These are phyloP conservation scores for Friedmanniomyces simplex DNA, from an alignment of 495 filamentous ascomycete species.

Conservation along the genomic window DNA sequence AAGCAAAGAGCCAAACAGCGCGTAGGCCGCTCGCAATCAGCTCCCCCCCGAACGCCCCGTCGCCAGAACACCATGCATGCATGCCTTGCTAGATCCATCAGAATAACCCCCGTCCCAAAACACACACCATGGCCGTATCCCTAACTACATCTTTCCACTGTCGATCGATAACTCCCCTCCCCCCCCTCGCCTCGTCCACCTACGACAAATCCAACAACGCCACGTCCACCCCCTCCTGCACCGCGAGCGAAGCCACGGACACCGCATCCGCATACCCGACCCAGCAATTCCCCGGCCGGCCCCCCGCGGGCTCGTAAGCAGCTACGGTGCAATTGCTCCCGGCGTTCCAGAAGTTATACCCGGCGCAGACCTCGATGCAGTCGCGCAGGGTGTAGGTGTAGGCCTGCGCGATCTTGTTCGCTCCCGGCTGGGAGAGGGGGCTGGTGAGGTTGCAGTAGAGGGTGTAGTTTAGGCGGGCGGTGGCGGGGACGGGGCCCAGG, in stretches of 20 bases:
- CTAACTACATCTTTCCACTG: no score
- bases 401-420: constrained; percentile 4
- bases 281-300: constrained; percentile 13
- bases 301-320: constrained; percentile 3
- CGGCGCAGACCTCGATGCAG: constrained; percentile 18
- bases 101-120: not conserved
- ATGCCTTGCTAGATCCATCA: no score
- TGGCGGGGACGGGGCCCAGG: not conserved
- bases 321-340: constrained; percentile 9
- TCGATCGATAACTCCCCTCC: no score
- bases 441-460: constrained; percentile 10
- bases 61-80: not conserved
- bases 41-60: no score
- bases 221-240: not conserved
- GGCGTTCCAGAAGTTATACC: constrained; percentile 3
- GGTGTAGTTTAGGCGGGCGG: constrained; percentile 10
- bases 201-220: not conserved
- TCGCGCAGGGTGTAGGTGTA: constrained; percentile 18
- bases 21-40: no score
- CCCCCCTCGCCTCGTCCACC: no score
- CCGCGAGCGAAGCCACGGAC: not conserved
- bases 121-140: no score
- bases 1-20: no score
- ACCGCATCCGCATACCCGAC: not conserved
- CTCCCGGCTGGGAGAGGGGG: not conserved